phyloP scores from a whole-genome alignment of 768 basidiomycete genomes.

The Rhodotorula toruloides region DNA sequence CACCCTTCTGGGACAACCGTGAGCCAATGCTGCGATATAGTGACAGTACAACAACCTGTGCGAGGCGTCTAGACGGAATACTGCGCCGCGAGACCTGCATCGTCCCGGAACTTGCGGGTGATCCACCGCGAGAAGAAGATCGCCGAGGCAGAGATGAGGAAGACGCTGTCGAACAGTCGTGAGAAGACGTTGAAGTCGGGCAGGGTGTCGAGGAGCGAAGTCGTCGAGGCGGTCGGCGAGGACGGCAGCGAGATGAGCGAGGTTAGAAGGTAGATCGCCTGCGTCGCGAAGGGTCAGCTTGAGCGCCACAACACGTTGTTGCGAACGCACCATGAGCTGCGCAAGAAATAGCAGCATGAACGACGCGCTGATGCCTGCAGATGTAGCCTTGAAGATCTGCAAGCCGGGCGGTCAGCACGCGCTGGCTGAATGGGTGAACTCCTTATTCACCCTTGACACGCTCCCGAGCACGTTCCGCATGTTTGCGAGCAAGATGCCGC shows the following conservation, averaged over 20 bases:
- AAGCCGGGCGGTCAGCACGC: not conserved
- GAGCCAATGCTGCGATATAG: too few species aligned
- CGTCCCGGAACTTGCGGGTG: slow-evolving; percentile 32
- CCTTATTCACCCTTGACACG: slow-evolving; percentile 37
- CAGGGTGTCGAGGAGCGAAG: slow-evolving; percentile 39
- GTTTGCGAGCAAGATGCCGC: slow-evolving; percentile 43
- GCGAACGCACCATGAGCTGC: slow-evolving; percentile 41
- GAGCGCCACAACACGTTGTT: not conserved
- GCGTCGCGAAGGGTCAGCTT: not conserved
- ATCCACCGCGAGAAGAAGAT: slow-evolving; percentile 36
- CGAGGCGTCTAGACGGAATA: too few species aligned
- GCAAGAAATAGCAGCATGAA: slow-evolving; percentile 44
- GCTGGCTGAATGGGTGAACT: not conserved
- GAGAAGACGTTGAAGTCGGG: slow-evolving; percentile 43
- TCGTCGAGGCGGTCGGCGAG: slow-evolving; percentile 17
- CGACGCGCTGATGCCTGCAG: slow-evolving; percentile 41
- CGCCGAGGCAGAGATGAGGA: slow-evolving; percentile 39
- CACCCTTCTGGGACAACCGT: too few species aligned
- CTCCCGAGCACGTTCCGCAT: slow-evolving; percentile 40
- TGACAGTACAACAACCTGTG: too few species aligned
- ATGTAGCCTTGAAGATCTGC: slow-evolving; percentile 42
- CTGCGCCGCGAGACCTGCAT: slow-evolving; percentile 21
- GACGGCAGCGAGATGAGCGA: slow-evolving; percentile 43
- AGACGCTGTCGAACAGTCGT: slow-evolving; percentile 42
- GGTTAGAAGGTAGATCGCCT: slow-evolving; percentile 43